phyloP scores from a whole-genome alignment of 169 alveolate genomes.

The Theileria sp. region DNA sequence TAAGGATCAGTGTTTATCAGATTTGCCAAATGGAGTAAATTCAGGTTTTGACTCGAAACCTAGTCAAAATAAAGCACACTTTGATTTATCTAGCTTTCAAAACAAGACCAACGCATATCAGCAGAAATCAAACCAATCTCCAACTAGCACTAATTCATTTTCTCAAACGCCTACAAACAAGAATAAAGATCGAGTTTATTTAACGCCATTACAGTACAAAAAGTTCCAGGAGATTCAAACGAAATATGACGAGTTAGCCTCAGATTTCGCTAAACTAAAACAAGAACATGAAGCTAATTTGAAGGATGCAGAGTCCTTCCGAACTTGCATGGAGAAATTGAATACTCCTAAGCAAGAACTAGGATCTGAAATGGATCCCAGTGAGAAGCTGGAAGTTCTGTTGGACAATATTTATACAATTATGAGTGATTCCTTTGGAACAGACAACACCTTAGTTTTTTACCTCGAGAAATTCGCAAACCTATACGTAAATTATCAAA shows the following conservation, averaged over 20 bases:
- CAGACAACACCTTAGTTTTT: constrained; percentile 54
- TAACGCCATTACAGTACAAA: not conserved
- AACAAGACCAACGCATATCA: not conserved
- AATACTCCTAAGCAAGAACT: constrained; percentile 11
- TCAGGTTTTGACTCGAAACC: not conserved
- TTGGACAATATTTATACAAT: constrained; percentile 47
- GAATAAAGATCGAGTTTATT: not conserved
- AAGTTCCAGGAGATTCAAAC: constrained; percentile 6
- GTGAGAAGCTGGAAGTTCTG: constrained; percentile 47
- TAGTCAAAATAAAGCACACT: not conserved
- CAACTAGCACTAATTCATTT: not conserved
- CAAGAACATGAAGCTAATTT: constrained; percentile 10
- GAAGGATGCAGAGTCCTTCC: constrained; percentile 39
- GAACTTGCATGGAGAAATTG: constrained; percentile 24
- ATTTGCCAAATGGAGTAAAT: not conserved
- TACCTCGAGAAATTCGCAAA: constrained; percentile 62
- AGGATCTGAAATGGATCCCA: constrained; percentile 4
- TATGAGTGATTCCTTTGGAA: constrained; percentile 58
- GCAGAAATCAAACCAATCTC: not conserved
- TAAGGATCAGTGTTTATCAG: not conserved
- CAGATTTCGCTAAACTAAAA: constrained; percentile 11
- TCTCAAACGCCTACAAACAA: not conserved
- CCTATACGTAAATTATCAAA: constrained; percentile 46
- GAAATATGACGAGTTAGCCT: constrained; percentile 1
- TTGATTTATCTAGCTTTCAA: not conserved